A percentile compares a stretch with the other conserved stretches of the same genome.
These are phyloP conservation scores for Lasiosphaeria miniovina DNA, from an alignment of 495 filamentous ascomycete genomes.

Conservation along the genomic window DNA sequence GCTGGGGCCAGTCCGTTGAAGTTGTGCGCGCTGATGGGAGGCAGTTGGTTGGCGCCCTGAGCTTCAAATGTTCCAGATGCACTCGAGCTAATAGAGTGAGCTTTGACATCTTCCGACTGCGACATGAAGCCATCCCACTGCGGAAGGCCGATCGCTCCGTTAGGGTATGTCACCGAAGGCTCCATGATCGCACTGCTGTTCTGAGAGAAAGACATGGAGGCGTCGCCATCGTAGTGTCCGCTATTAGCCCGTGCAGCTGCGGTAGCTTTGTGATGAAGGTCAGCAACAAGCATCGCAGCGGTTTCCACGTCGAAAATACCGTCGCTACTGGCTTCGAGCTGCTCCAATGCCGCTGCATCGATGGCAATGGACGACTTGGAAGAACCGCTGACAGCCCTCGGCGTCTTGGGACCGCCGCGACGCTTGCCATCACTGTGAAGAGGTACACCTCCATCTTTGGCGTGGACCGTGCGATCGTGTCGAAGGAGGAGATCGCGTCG, in stretches of 20 bases:
- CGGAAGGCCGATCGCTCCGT: conserved; percentile 71
- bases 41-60: conserved; percentile 58
- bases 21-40: conserved; percentile 65
- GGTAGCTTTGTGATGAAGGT: conserved; percentile 95
- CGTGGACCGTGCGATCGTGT: conserved; percentile 97
- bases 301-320: conserved; percentile 97
- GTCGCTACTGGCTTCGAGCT: conserved; percentile 91
- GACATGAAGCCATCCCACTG: conserved; percentile 84
- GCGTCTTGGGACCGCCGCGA: conserved; percentile 65
- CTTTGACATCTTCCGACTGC: conserved; percentile 58
- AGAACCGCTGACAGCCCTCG: conserved; percentile 63
- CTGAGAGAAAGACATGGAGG: conserved; percentile 70
- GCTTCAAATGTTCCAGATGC: conserved; percentile 66
- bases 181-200: conserved; percentile 66
- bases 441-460: conserved; percentile 95
- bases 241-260: conserved; percentile 65
- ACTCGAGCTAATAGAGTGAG: conserved; percentile 63
- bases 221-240: conserved; percentile 62
- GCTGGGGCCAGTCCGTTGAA: conserved; percentile 58
- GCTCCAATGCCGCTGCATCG: conserved; percentile 86
- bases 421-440: conserved; percentile 93
- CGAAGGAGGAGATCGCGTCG: conserved; percentile 92
- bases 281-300: conserved; percentile 97
- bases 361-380: conserved; percentile 80
- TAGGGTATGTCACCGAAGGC: conserved; percentile 65